phyloP scores from a whole-genome alignment of 345 rosid genomes.

The Eucalyptus globulus region DNA sequence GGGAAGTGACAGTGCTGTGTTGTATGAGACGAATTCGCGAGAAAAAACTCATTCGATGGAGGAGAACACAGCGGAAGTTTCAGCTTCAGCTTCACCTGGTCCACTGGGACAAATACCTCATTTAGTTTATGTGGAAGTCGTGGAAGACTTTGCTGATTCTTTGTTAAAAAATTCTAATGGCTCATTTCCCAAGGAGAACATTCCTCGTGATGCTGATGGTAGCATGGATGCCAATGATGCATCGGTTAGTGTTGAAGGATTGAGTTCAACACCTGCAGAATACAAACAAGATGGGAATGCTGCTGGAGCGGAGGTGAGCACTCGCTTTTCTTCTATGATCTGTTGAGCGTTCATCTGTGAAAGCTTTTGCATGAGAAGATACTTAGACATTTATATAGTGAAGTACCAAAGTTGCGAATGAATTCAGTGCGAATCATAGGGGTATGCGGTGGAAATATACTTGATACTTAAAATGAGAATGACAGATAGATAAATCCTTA shows the following conservation, averaged over 20 bases:
- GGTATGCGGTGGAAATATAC: neutral
- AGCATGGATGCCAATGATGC: constrained; percentile 1
- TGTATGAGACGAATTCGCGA: neutral
- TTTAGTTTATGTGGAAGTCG: neutral
- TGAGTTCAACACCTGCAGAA: neutral
- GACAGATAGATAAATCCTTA: neutral
- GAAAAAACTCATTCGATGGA: constrained; percentile 2
- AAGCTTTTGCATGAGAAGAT: neutral
- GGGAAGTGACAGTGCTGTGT: neutral
- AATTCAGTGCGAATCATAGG: neutral
- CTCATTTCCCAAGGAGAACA: neutral
- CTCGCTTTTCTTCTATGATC: neutral
- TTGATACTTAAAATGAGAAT: neutral
- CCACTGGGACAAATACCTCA: neutral
- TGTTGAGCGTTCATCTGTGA: neutral
- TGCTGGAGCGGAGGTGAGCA: constrained; percentile 14
- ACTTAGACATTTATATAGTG: neutral
- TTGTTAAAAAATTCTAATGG: constrained; percentile 5
- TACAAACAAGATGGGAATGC: neutral
- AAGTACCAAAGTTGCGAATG: neutral
- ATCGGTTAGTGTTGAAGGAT: neutral
- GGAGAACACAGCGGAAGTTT: neutral
- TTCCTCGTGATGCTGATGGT: neutral
- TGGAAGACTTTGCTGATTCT: neutral
- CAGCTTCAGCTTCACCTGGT: neutral